Evolutionary conservation across 331 rosid genomes (phyloP).

Genomic region (Malus hybrid): DNA sequence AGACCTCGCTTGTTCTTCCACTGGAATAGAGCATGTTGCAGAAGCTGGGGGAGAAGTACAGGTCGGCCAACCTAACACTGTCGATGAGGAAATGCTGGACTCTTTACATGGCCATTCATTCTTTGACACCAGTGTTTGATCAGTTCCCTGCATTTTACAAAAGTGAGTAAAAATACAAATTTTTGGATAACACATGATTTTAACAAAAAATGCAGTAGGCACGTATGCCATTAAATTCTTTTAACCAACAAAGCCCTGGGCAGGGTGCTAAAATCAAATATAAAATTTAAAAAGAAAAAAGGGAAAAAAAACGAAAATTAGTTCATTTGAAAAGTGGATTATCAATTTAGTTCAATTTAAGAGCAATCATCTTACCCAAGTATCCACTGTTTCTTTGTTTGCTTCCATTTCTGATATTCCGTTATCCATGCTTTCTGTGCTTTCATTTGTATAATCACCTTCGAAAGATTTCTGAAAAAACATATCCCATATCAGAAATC

Average conservation of each 20-base stretch:
- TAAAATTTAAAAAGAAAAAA: background rate
- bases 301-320: background rate
- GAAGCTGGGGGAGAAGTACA: conserved; percentile 1
- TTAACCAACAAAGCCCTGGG: background rate
- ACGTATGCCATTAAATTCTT: background rate
- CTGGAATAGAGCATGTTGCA: conserved; percentile 6
- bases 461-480: conserved; percentile 9
- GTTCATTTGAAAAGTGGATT: background rate
- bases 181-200: background rate
- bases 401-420: background rate
- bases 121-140: background rate
- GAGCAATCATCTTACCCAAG: background rate
- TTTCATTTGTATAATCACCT: conserved; percentile 5
- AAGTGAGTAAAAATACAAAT: background rate
- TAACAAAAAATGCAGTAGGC: background rate
- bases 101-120: conserved; percentile 27
- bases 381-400: background rate
- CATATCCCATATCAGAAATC: conserved; percentile 4
- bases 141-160: background rate
- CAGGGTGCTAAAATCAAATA: background rate
- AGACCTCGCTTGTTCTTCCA: conserved; percentile 21
- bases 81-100: background rate
- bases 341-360: background rate
- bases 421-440: background rate
- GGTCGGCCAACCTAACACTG: conserved; percentile 28